A percentile compares a stretch with the other conserved stretches of the same genome.
Conservation (phyloP, 2,329 filamentous ascomycete genomes). For the Aaosphaeria arxii region DNA sequence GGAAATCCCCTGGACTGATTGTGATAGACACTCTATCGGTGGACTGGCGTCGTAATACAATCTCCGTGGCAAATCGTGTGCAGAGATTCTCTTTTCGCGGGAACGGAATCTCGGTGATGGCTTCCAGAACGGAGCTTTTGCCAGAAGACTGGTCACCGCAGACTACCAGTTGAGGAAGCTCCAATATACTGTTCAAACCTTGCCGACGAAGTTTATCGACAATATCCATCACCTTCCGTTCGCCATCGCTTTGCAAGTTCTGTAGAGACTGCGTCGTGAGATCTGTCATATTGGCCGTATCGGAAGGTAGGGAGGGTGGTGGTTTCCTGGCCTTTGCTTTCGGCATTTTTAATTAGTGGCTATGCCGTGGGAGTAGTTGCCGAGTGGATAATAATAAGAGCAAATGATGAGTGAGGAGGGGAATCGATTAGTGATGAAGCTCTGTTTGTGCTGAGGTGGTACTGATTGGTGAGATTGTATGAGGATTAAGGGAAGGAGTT, state of each 20-base stretch:
- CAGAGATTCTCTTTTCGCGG: conserved; percentile 53
- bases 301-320: not conserved
- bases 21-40: conserved; percentile 26
- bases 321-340: not conserved
- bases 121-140: conserved; percentile 62
- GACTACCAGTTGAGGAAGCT: conserved; percentile 8
- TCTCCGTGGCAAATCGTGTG: conserved; percentile 59
- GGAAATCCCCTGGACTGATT: conserved; percentile 36
- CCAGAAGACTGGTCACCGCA: conserved; percentile 52
- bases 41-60: conserved; percentile 47
- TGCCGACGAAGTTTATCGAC: conserved; percentile 52
- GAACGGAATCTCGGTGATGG: conserved; percentile 59
- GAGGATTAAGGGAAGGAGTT: too few relatives aligned
- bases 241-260: conserved; percentile 46
- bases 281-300: too few relatives aligned
- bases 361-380: too few relatives aligned
- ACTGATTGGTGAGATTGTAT: too few relatives aligned
- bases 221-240: conserved; percentile 50
- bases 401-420: too few relatives aligned
- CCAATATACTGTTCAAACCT: conserved; percentile 38
- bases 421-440: too few relatives aligned
- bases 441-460: too few relatives aligned
- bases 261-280: conserved; percentile 34
- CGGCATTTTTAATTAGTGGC: conserved; percentile 2
- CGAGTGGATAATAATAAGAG: too few relatives aligned